These are phyloP conservation scores for Talaromyces sp. DNA, from an alignment of 2,329 filamentous ascomycete species.

Conservation along the genomic window DNA sequence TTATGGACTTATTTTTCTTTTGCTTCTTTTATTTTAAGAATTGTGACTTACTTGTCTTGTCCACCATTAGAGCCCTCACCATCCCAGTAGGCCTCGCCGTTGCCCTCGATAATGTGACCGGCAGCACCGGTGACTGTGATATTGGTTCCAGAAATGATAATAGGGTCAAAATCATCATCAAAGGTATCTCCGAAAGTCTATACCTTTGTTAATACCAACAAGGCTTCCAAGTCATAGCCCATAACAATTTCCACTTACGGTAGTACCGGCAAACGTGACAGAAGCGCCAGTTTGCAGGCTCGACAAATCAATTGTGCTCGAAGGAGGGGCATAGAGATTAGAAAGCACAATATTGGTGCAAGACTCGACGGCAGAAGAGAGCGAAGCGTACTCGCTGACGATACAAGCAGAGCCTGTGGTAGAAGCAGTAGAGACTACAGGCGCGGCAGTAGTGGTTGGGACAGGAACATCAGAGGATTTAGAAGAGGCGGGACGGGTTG, in stretches of 20 bases:
- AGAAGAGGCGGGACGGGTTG: slow-evolving; percentile 3
- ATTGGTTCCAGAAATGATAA: slow-evolving; percentile 42
- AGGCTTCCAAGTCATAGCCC: no score
- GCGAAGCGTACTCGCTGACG: slow-evolving; percentile 29
- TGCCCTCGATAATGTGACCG: slow-evolving; percentile 42
- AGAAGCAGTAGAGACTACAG: background rate
- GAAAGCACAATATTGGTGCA: slow-evolving; percentile 49
- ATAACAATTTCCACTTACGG: slow-evolving; percentile 15
- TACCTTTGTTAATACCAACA: background rate
- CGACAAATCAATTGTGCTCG: slow-evolving; percentile 44
- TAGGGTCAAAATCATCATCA: slow-evolving; percentile 42
- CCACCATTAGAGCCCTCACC: slow-evolving; percentile 53
- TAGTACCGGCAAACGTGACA: slow-evolving; percentile 46
- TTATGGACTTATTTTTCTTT: no score
- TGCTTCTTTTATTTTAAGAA: no score
- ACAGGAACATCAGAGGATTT: background rate
- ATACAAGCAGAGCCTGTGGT: slow-evolving; percentile 11
- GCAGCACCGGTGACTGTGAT: slow-evolving; percentile 43
- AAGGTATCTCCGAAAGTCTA: slow-evolving; percentile 41
- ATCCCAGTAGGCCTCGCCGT: slow-evolving; percentile 50
- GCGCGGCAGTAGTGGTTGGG: slow-evolving; percentile 2
- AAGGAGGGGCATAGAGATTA: slow-evolving; percentile 43
- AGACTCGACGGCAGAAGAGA: slow-evolving; percentile 40
- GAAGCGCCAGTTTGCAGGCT: slow-evolving; percentile 45
- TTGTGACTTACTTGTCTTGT: slow-evolving; percentile 18